Percentiles rank a stretch among this genome's conserved stretches.
Evolutionary conservation across 2,329 filamentous ascomycete species (phyloP).

Genomic region (Dendrostoma leiphaemia): DNA sequence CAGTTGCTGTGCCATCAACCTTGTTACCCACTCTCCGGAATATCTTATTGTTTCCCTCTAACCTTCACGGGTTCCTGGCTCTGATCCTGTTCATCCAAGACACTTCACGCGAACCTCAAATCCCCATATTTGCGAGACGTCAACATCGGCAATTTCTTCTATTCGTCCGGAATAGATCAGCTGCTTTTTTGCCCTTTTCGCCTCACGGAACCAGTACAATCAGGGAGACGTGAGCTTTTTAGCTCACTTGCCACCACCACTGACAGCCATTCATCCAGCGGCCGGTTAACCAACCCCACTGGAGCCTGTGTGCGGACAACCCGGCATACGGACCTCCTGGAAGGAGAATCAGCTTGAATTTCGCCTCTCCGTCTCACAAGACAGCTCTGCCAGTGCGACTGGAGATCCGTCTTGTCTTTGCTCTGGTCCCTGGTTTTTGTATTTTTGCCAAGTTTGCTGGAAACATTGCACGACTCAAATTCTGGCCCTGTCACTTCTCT

Average conservation of each 20-base stretch:
- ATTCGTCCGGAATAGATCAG: not conserved
- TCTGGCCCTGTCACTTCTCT: not conserved
- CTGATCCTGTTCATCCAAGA: too few species aligned
- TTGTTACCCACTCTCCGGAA: conserved; percentile 5
- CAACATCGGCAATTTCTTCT: not conserved
- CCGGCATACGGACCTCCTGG: too few species aligned
- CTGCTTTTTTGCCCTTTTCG: not conserved
- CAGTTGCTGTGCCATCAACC: conserved; percentile 23
- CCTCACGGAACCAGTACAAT: not conserved
- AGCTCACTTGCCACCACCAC: conserved; percentile 6
- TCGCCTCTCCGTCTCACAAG: too few species aligned
- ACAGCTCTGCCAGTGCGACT: too few species aligned
- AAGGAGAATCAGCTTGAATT: too few species aligned
- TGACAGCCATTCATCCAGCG: not conserved
- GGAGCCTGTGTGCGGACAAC: too few species aligned
- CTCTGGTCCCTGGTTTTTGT: not conserved
- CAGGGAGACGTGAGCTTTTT: conserved; percentile 1
- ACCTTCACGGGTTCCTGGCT: too few species aligned
- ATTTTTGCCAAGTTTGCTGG: not conserved
- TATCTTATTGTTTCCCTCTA: conserved; percentile 4
- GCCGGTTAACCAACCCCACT: too few species aligned
- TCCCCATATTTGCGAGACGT: too few species aligned
- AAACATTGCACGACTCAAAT: not conserved
- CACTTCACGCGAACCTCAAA: too few species aligned
- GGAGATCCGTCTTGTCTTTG: too few species aligned